Conservation (phyloP, 1,284 basidiomycete species). For the Trametes polyzona region DNA sequence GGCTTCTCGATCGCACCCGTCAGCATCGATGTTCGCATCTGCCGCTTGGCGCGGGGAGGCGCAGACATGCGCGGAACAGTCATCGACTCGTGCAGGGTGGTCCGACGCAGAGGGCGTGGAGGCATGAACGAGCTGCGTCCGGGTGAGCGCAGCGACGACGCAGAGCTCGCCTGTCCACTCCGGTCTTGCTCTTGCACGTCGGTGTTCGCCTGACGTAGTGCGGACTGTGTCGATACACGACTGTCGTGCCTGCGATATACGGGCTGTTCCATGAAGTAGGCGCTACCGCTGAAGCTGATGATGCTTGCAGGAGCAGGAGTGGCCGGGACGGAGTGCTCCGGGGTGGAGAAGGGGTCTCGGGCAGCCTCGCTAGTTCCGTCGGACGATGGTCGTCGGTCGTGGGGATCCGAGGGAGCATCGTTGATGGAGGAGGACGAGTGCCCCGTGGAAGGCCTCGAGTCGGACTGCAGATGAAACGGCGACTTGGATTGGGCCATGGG, state of each 20-base stretch:
- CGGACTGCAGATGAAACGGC: not conserved
- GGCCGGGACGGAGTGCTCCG: conserved; percentile 37
- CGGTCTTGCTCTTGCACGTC: conserved; percentile 11
- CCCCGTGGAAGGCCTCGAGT: conserved; percentile 6
- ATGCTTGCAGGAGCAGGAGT: conserved; percentile 51
- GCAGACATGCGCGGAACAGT: conserved; percentile 18
- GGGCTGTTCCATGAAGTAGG: conserved; percentile 17
- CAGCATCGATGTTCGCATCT: conserved; percentile 69
- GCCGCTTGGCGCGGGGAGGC: conserved; percentile 42
- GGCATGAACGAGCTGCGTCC: conserved; percentile 39
- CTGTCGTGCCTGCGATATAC: conserved; percentile 29
- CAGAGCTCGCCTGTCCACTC: conserved; percentile 3
- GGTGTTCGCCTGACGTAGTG: conserved; percentile 20
- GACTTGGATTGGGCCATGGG: conserved; percentile 5
- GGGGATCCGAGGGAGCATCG: conserved; percentile 29
- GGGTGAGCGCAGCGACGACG: conserved; percentile 22
- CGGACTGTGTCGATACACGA: conserved; percentile 29
- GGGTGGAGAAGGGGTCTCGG: conserved; percentile 37
- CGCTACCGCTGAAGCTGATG: conserved; percentile 41
- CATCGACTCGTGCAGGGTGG: conserved; percentile 10
- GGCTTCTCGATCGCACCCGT: conserved; percentile 67
- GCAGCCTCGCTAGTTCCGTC: conserved; percentile 21
- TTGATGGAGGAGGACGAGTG: conserved; percentile 4
- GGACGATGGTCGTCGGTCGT: conserved; percentile 13
- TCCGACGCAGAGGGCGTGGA: conserved; percentile 29